A percentile compares a stretch with the other conserved stretches of the same genome.
phyloP scores from a whole-genome alignment of 2,329 filamentous ascomycete genomes.

The Fusarium pilosicola region DNA sequence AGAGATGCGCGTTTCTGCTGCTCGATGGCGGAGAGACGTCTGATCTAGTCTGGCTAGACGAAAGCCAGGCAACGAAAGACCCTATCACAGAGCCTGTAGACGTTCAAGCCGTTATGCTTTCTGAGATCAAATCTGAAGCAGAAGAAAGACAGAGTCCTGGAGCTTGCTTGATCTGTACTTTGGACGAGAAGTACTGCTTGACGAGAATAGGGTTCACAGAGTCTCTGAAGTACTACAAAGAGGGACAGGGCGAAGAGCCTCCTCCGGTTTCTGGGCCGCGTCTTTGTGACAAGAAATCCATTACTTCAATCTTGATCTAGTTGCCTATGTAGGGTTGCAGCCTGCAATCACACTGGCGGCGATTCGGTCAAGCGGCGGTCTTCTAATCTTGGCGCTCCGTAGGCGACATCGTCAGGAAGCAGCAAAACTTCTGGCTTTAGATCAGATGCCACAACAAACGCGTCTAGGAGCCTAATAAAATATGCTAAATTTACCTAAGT shows the following conservation, averaged over 20 bases:
- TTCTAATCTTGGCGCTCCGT: not conserved
- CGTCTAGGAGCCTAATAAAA: rapidly evolving
- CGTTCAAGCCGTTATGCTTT: not conserved
- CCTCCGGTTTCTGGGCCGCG: not conserved
- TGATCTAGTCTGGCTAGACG: constrained; percentile 2
- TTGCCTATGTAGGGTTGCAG: rapidly evolving
- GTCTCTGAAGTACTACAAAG: not conserved
- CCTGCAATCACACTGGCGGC: not conserved
- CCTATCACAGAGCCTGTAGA: not conserved
- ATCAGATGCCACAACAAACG: not conserved
- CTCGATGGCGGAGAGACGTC: not conserved
- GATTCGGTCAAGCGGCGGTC: not conserved
- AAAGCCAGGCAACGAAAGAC: not conserved
- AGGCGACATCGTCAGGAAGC: not conserved
- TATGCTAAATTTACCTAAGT: not conserved
- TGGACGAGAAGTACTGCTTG: constrained; percentile 3
- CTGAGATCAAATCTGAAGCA: not conserved
- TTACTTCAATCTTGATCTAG: not conserved
- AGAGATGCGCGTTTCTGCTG: not conserved
- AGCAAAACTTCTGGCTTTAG: not conserved
- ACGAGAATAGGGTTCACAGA: not conserved
- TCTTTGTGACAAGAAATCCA: not conserved
- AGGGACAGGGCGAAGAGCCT: not conserved
- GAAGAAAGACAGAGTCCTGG: not conserved
- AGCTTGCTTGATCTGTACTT: not conserved